phyloP scores from a whole-genome alignment of 164 flowering plant genomes.

The Stephania japonica region DNA sequence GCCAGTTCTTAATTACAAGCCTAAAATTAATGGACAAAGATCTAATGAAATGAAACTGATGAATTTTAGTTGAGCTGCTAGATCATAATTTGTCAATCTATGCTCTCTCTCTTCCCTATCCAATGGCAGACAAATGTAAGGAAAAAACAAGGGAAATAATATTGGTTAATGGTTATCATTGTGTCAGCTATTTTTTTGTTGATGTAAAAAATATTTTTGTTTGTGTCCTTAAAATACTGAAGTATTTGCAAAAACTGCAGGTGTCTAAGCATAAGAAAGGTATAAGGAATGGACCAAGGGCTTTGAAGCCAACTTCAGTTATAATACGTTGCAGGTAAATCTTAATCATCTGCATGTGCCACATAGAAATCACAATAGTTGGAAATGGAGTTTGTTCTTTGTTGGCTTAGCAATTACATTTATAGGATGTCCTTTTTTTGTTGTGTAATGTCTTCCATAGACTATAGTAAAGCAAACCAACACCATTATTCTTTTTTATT shows the following conservation, averaged over 20 bases:
- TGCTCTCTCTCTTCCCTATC: background rate
- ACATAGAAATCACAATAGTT: background rate
- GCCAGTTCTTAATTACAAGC: background rate
- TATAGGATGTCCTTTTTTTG: background rate
- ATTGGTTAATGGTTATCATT: too few relatives aligned
- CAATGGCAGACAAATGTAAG: background rate
- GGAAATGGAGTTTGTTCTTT: background rate
- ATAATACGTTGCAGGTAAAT: slow-evolving; percentile 78
- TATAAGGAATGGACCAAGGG: slow-evolving; percentile 87
- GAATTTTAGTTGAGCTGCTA: background rate
- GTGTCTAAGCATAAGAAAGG: slow-evolving; percentile 64
- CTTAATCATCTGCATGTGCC: background rate
- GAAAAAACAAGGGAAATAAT: too few relatives aligned
- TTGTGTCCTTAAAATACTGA: slow-evolving; percentile 4
- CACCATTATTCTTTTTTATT: background rate
- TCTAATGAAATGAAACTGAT: background rate
- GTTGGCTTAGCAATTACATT: background rate
- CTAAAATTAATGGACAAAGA: background rate
- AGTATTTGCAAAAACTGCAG: slow-evolving; percentile 34
- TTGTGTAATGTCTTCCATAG: too few relatives aligned
- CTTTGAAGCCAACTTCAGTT: slow-evolving; percentile 35
- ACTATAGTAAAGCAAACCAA: background rate
- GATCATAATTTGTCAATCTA: too few relatives aligned
- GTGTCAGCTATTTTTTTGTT: too few relatives aligned
- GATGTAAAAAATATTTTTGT: background rate